Base-by-base conservation (phyloP, 805 yeast genomes). In the Suhomyces sp. region DNA sequence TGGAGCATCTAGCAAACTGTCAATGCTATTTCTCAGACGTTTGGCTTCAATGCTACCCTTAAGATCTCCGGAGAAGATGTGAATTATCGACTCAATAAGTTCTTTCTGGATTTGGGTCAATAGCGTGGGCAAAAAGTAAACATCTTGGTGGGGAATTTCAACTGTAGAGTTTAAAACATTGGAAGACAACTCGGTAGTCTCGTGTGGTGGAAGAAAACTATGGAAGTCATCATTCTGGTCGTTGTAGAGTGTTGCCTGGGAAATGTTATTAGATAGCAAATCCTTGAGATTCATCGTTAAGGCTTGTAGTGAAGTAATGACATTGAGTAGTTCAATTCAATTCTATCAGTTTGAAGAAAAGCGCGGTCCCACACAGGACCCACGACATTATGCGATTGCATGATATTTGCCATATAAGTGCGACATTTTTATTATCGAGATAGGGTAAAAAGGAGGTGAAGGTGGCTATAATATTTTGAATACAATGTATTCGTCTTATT, bases 241-340 rank as follows among this genome's bases (percentile, higher is more conserved):
- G 18, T 14, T 13, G 17, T 44, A 50, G 13, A 48, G 31, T 13
- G 43, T 36, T 8, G 44, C 47, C n/a, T 57, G 56, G 26, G 56
- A 19, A 10, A 15, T 30, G n/a, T 63, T 68, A n/a, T 50, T 48
- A 25, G 68, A 56, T 12, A 66, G 56, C 54, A 66, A 51, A 31
- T 65, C 71, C 58, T 60, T 51, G 35, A 66, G 60, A 37, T 66
- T 65, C 71, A 66, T 66, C 14, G 6, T 25, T n/a, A n/a, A n/a
- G n/a, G n/a, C n/a, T n/a, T n/a, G n/a, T n/a, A n/a, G n/a, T n/a
- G n/a, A n/a, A n/a, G n/a, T n/a, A n/a, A n/a, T n/a, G n/a, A n/a
- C n/a, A n/a, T n/a, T n/a, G n/a, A n/a, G n/a, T n/a, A n/a, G n/a
- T n/a, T n/a, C n/a, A n/a, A n/a, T n/a, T n/a, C n/a, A n/a, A n/a